Evolutionary conservation across 495 filamentous ascomycete species (phyloP).

Genomic region (Xylaria bambusicola): DNA sequence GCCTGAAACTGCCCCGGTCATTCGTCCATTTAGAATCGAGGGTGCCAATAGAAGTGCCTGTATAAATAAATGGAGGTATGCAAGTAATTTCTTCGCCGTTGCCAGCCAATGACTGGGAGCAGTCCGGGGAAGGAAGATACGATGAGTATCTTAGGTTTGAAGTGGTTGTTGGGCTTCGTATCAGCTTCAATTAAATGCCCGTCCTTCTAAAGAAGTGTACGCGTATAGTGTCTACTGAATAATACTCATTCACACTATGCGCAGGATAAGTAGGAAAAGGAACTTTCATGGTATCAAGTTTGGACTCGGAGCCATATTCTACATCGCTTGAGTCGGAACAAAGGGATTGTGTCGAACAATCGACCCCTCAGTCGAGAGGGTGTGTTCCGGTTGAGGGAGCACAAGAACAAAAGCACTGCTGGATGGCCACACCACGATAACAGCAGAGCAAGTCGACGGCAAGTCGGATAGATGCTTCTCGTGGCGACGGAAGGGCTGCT

Average conservation of each 20-base stretch:
- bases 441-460: background rate
- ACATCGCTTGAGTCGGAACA: no score
- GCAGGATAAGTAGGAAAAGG: background rate
- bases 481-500: background rate
- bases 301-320: no score
- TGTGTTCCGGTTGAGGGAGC: slow-evolving; percentile 3
- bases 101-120: background rate
- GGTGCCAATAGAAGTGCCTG: background rate
- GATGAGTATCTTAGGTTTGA: background rate
- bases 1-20: slow-evolving; percentile 7
- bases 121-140: background rate
- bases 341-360: background rate
- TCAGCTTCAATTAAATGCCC: background rate
- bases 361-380: background rate
- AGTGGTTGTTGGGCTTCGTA: background rate
- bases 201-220: background rate
- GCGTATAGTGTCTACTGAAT: no score
- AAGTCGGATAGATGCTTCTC: slow-evolving; percentile 2
- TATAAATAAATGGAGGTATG: no score
- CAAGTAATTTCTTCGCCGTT: background rate
- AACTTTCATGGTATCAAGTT: background rate
- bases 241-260: background rate
- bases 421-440: slow-evolving; percentile 3
- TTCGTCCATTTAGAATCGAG: background rate
- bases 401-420: slow-evolving; percentile 4